Conservation (phyloP, 805 yeast genomes). For the Gaillardinia entomophila region DNA sequence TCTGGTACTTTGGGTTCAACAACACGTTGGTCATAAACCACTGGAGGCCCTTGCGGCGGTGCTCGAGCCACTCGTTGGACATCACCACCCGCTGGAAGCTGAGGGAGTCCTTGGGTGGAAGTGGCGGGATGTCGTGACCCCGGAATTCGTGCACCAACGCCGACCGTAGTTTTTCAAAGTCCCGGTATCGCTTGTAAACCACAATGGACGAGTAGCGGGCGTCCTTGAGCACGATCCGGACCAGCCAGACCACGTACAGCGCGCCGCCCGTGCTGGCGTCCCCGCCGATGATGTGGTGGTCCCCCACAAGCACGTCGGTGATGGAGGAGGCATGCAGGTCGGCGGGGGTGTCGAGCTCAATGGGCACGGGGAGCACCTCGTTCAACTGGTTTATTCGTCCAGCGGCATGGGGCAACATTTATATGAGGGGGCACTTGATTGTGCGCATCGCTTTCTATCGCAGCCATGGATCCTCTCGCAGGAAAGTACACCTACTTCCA, state of each 20-base stretch:
- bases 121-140: constrained; percentile 34
- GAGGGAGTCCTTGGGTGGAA: constrained; percentile 48
- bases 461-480: constrained; percentile 43
- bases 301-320: constrained; percentile 38
- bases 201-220: constrained; percentile 35
- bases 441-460: too few relatives aligned
- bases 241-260: constrained; percentile 35
- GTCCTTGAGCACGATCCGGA: constrained; percentile 31
- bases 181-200: constrained; percentile 59
- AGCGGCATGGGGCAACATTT: too few relatives aligned
- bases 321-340: constrained; percentile 23
- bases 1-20: constrained; percentile 42
- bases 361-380: constrained; percentile 33
- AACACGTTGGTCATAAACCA: constrained; percentile 52
- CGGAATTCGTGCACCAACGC: constrained; percentile 33
- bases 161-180: constrained; percentile 46
- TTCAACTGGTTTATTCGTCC: constrained; percentile 15
- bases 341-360: constrained; percentile 21
- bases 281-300: constrained; percentile 32
- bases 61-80: constrained; percentile 44
- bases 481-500: constrained; percentile 45
- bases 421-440: too few relatives aligned
- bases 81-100: constrained; percentile 34
- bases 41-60: constrained; percentile 52
- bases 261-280: constrained; percentile 19